phyloP scores from a whole-genome alignment of 2,329 filamentous ascomycete genomes.

The Cadophora gregata region DNA sequence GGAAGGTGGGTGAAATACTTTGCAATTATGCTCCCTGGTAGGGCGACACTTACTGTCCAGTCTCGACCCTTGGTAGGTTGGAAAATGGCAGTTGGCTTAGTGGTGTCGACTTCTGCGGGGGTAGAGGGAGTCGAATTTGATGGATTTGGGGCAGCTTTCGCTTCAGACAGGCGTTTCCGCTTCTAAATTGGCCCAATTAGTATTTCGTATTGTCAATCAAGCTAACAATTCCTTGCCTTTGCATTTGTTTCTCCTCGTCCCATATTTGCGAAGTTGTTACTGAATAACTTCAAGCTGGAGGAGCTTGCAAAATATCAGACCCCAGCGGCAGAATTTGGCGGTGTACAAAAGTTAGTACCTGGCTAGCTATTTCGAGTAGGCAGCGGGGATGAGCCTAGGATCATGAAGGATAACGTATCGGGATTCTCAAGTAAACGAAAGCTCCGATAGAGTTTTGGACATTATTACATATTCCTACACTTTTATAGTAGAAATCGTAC shows the following conservation, averaged over 20 bases:
- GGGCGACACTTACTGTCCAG: conserved; percentile 78
- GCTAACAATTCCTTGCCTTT: background rate
- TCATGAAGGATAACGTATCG: background rate
- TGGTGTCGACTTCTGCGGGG: conserved; percentile 51
- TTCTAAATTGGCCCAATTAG: conserved; percentile 35
- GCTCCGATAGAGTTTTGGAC: background rate
- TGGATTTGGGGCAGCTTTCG: conserved; percentile 34
- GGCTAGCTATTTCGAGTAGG: background rate
- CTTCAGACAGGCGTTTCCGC: conserved; percentile 43
- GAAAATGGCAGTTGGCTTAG: conserved; percentile 74
- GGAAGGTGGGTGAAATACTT: conserved; percentile 48
- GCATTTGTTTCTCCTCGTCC: conserved; percentile 24
- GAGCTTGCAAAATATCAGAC: conserved; percentile 13
- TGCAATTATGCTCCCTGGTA: conserved; percentile 78
- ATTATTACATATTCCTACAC: background rate
- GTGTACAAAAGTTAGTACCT: conserved; percentile 8
- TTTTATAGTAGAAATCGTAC: background rate
- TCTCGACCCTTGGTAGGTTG: conserved; percentile 65
- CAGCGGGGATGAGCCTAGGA: background rate
- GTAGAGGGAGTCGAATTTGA: conserved; percentile 37
- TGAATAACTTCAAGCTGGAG: background rate
- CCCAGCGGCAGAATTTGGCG: conserved; percentile 7
- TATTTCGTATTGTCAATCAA: background rate
- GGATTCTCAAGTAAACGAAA: background rate
- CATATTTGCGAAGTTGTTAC: conserved; percentile 12